phyloP scores from a whole-genome alignment of 805 yeast species.

The Myxozyma nipponensis region DNA sequence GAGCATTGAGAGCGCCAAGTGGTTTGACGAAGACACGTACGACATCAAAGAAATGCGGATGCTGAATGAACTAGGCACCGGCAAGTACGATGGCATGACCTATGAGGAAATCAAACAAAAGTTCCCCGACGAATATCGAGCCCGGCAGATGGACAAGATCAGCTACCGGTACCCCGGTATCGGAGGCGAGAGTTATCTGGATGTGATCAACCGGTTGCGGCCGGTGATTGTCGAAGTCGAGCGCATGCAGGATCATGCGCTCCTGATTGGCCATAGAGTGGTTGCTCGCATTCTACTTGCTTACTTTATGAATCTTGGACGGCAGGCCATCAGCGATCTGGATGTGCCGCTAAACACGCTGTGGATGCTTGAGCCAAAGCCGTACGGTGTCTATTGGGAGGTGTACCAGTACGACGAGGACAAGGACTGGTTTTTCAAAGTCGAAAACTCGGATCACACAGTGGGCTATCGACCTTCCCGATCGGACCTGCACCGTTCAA shows the following conservation, averaged over 20 bases:
- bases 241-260: conserved; percentile 79
- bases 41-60: conserved; percentile 85
- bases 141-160: conserved; percentile 72
- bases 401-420: conserved; percentile 81
- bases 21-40: conserved; percentile 68
- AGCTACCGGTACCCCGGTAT: conserved; percentile 92
- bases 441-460: conserved; percentile 37
- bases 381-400: conserved; percentile 93
- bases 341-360: conserved; percentile 92
- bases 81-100: conserved; percentile 88
- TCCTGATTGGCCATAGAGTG: conserved; percentile 84
- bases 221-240: conserved; percentile 92
- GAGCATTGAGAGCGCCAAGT: conserved; percentile 70
- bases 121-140: conserved; percentile 73
- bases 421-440: conserved; percentile 70
- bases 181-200: conserved; percentile 94
- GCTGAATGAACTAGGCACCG: conserved; percentile 92
- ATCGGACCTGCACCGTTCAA: background rate
- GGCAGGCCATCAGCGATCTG: conserved; percentile 77
- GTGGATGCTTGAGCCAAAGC: conserved; percentile 85
- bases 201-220: conserved; percentile 83
- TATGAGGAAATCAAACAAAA: conserved; percentile 73
- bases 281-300: conserved; percentile 84
- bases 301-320: conserved; percentile 75
- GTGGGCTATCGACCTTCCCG: background rate